Base-by-base conservation (phyloP, 1,139 yeast species). In the Magnusiomyces tetraspermus region DNA sequence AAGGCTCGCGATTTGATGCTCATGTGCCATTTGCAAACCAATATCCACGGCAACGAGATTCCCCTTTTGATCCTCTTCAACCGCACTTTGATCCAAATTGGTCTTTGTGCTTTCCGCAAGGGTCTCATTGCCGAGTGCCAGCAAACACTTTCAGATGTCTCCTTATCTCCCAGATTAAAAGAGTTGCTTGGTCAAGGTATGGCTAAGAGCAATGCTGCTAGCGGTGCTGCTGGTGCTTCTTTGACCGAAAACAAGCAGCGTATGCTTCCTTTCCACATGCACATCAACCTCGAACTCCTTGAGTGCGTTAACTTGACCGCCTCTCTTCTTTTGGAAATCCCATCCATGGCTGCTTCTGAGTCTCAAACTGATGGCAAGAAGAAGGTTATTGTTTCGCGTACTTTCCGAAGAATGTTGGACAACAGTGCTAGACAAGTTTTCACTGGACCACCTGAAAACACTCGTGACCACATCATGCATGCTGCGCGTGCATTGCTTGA, bases 401-500 rank as follows among this genome's bases (percentile, higher is more conserved):
- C 96, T 38, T 89, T 92, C 76, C 84, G 94, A 73, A 83, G 95
- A 68, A 81, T 87, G 70, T 79, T 92, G 62, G 98, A 92, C 67
- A 86, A 85, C 74, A 90, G 87, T 66, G 96, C 90, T 68, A 85
- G 94, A 70, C 96, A 92, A 70, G 86, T 85, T 58, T 92, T 92
- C 76, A 88, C 90, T 60, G 98, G 98, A 41, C 98, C 98, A 46
- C 97, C 97, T 54, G 98, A 92, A 73, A 87, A 92, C 70, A 86
- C 95, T 51, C 85, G 95, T 67, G 99, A 92, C 70, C 89, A 81
- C 71, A 84, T 92, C 63, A 83, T 92, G 76, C 90, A 87, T 69
- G 96, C 97, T 51, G 94, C 97, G 46, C 83, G 83, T 71, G 83
- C 89, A 46, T 80, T 94, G 70, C 86, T 87, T 68, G 80, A 78